Conservation (phyloP, 306 rosid species). For the Dalbergia oliveri region DNA sequence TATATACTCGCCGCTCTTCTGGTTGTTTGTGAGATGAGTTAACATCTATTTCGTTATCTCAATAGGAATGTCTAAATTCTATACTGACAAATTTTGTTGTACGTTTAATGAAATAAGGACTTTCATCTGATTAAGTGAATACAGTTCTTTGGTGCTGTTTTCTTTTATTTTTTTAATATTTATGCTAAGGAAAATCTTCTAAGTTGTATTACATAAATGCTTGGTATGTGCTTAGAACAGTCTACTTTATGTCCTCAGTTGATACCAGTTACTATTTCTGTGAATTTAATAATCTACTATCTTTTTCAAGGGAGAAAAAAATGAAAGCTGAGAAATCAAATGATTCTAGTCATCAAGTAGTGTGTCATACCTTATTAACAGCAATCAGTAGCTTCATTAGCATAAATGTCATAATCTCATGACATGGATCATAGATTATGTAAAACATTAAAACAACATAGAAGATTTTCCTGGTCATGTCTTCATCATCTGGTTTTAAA, state of each 20-base stretch:
- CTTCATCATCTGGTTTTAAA: background rate
- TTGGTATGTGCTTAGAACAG: too few relatives aligned
- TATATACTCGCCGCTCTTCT: background rate
- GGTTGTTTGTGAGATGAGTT: conserved; percentile 11
- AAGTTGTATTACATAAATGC: too few relatives aligned
- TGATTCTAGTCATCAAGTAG: too few relatives aligned
- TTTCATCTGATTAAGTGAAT: background rate
- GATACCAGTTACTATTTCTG: too few relatives aligned
- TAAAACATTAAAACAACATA: background rate
- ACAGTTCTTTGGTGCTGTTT: background rate
- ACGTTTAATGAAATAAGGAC: conserved; percentile 18
- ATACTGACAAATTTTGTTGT: background rate
- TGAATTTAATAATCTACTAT: too few relatives aligned
- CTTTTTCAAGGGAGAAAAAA: too few relatives aligned
- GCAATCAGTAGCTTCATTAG: too few relatives aligned
- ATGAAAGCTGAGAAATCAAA: too few relatives aligned
- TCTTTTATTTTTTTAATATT: background rate
- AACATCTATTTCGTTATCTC: background rate
- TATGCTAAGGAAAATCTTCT: background rate
- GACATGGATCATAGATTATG: background rate
- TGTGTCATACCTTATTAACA: too few relatives aligned
- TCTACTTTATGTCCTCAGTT: too few relatives aligned
- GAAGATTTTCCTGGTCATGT: background rate
- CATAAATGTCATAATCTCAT: too few relatives aligned
- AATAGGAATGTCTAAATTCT: conserved; percentile 26